Base-by-base conservation (phyloP, 495 filamentous ascomycete genomes). In the Thermochaetoides thermophila region DNA sequence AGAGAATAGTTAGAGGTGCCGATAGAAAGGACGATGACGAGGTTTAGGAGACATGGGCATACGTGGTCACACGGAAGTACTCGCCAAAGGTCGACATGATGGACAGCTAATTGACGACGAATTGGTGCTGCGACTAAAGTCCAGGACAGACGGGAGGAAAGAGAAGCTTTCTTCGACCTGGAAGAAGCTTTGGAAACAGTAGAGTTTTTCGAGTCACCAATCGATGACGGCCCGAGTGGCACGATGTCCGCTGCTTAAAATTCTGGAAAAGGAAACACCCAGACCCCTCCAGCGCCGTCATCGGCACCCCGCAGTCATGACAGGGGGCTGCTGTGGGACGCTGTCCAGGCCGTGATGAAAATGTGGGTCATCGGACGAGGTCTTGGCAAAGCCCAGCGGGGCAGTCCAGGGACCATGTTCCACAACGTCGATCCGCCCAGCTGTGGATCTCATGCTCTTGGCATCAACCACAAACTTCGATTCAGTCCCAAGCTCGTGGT, bases 61-160 rank as follows among this genome's bases (percentile, higher is more conserved):
- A 89, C 81, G 83, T 91, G 44, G 81, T 84, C 48, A 89, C 81
- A 31, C 72, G 64, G 59, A 85, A 94, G 54, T 76, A 68, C 14
- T 81, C 63, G 40, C 89, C 89, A 58, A 92, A 95, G 32, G 86
- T 91, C 43, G 86, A 95, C 84, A 93, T 91, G 25, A 19, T 55
- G 43, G 12, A 15, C 29, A 23, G 26, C 5, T 19, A 23, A 11
- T 11, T 24, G 21, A 24, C 6, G 21, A 24, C 6, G 21, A 24
- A n/a, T n/a, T n/a, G n/a, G n/a, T n/a, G n/a, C n/a, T n/a, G n/a
- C n/a, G n/a, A n/a, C n/a, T n/a, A n/a, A n/a, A n/a, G n/a, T n/a
- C n/a, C n/a, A n/a, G n/a, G n/a, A n/a, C n/a, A 6, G 10, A 17
- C 14, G 9, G 16, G 2, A 16, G 7, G 19, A 11, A 15, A 10